Conservation (phyloP, 148 eudicot genomes). For the Arbutus unedo region DNA sequence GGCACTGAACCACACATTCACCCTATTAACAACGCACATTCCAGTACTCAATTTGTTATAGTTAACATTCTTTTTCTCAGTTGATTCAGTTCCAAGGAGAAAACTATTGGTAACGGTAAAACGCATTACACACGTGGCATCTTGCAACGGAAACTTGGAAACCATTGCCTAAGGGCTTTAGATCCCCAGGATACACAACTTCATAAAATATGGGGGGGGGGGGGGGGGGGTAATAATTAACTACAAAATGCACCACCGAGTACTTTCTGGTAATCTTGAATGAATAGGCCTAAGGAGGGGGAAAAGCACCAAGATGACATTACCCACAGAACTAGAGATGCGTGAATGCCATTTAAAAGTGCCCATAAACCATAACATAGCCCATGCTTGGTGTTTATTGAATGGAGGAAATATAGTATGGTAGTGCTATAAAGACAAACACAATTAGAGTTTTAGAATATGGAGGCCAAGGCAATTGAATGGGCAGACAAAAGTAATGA, state of each 20-base stretch:
- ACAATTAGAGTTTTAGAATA: not conserved
- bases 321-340: not conserved
- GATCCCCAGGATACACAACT: not conserved
- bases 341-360: not conserved
- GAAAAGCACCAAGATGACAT: not conserved
- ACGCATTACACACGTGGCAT: not conserved
- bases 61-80: no score
- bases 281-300: not conserved
- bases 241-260: not conserved
- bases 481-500: not conserved
- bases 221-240: not conserved
- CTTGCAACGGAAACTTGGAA: not conserved
- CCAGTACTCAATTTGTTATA: no score
- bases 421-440: not conserved
- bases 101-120: not conserved
- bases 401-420: not conserved
- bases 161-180: not conserved
- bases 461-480: not conserved
- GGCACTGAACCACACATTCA: no score
- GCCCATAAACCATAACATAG: not conserved
- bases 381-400: not conserved
- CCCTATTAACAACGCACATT: no score
- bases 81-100: no score
- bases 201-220: not conserved
- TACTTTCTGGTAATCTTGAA: not conserved